Evolutionary conservation across 768 basidiomycete species (phyloP).

Genomic region (Fistulinella prunicolor): DNA sequence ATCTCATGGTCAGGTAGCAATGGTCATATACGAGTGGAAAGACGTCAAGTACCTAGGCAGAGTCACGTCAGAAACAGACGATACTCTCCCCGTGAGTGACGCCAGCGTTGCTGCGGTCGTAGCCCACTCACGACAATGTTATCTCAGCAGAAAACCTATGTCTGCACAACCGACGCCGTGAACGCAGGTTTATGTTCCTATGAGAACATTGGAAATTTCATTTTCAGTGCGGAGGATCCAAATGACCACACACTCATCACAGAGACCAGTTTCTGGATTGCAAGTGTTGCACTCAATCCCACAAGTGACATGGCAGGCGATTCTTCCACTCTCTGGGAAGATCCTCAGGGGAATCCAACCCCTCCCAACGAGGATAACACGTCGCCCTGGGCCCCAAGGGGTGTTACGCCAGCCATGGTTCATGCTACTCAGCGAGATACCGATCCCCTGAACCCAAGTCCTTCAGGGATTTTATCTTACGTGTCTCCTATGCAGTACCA

Average conservation of each 20-base stretch:
- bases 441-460: constrained; percentile 45
- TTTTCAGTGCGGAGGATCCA: constrained; percentile 55
- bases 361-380: constrained; percentile 46
- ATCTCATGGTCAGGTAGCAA: constrained; percentile 85
- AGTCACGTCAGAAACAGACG: constrained; percentile 50
- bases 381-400: constrained; percentile 47
- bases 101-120: constrained; percentile 5
- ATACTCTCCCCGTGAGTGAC: constrained; percentile 61
- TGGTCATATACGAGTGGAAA: constrained; percentile 95
- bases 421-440: constrained; percentile 17
- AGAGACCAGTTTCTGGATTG: constrained; percentile 86
- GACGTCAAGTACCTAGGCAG: constrained; percentile 85
- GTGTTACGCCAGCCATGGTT: constrained; percentile 8
- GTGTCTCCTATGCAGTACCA: constrained; percentile 74
- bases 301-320: constrained; percentile 15
- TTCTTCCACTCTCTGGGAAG: constrained; percentile 50
- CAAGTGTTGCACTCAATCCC: constrained; percentile 62
- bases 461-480: constrained; percentile 53
- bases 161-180: constrained; percentile 86
- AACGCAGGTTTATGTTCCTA: constrained; percentile 64
- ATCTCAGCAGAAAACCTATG: constrained; percentile 78
- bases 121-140: constrained; percentile 16
- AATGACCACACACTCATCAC: constrained; percentile 59
- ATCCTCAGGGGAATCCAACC: constrained; percentile 57
- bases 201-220: constrained; percentile 84